These are phyloP conservation scores for Boletus semigastroideus DNA, from an alignment of 1,284 basidiomycete genomes.

Conservation along the genomic window DNA sequence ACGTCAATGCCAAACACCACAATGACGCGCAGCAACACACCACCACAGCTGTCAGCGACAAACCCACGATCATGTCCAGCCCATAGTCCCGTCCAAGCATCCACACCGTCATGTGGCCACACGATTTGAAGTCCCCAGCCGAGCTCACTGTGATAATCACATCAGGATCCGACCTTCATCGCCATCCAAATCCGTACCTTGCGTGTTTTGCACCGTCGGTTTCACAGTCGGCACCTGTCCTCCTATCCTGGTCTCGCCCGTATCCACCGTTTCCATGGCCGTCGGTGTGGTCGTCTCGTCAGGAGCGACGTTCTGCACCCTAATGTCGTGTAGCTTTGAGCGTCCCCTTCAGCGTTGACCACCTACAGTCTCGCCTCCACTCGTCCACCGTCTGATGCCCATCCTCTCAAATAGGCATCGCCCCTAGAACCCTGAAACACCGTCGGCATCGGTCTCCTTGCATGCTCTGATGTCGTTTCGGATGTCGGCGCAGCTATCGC, in stretches of 20 bases:
- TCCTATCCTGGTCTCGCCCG: neutral
- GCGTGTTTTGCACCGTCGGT: conserved; percentile 4
- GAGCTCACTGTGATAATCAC: conserved; percentile 8
- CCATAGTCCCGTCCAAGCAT: neutral
- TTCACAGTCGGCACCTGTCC: neutral
- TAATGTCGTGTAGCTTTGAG: conserved; percentile 11
- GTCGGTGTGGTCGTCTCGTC: neutral
- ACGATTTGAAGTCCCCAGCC: neutral
- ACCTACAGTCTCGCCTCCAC: conserved; percentile 12
- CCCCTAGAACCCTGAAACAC: conserved; percentile 8
- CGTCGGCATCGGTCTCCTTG: conserved; percentile 14
- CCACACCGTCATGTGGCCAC: conserved; percentile 1
- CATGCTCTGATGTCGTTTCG: neutral
- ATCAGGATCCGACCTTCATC: conserved; percentile 3
- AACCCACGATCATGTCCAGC: conserved; percentile 1
- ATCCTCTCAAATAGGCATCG: conserved; percentile 1
- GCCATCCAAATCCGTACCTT: conserved; percentile 9
- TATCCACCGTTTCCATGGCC: neutral
- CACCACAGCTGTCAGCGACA: conserved; percentile 8
- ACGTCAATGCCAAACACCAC: conserved; percentile 9
- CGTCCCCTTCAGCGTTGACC: neutral
- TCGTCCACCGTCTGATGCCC: conserved; percentile 5
- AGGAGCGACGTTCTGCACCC: conserved; percentile 5
- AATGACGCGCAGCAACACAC: conserved; percentile 8
- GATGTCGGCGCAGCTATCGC: conserved; percentile 15